A percentile compares a stretch with the other conserved stretches of the same genome.
phyloP scores from a whole-genome alignment of 2,329 filamentous ascomycete genomes.

The Pestalotiopsis sp. region DNA sequence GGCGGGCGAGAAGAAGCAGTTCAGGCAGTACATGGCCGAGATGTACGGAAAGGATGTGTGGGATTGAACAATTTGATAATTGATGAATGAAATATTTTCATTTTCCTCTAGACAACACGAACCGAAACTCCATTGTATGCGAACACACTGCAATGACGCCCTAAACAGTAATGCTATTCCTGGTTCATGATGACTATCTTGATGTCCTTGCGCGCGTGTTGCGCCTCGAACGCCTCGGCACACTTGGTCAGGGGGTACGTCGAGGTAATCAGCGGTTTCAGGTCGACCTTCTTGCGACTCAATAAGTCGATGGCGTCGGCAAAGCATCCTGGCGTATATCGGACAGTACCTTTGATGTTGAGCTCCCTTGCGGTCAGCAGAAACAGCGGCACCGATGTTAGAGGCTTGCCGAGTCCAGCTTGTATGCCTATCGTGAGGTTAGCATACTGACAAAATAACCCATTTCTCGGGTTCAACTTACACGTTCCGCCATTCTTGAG shows the following conservation, averaged over 20 bases:
- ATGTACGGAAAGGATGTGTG: neutral
- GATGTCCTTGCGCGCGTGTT: constrained; percentile 7
- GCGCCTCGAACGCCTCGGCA: constrained; percentile 5
- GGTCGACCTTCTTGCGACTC: constrained; percentile 5
- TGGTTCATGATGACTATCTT: constrained; percentile 12
- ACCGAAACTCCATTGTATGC: neutral
- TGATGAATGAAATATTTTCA: neutral
- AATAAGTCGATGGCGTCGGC: constrained; percentile 5
- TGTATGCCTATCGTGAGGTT: neutral
- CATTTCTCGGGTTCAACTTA: neutral
- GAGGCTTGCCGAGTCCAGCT: constrained; percentile 2
- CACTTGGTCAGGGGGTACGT: constrained; percentile 3
- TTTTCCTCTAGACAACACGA: neutral
- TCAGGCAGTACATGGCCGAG: constrained; percentile 3
- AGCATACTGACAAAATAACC: neutral
- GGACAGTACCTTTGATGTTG: constrained; percentile 2
- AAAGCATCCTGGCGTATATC: constrained; percentile 9
- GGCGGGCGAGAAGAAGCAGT: constrained; percentile 59
- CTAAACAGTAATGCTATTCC: neutral
- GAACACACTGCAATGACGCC: neutral
- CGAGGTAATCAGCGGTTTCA: constrained; percentile 7
- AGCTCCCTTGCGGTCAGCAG: constrained; percentile 1
- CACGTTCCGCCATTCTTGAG: constrained; percentile 6
- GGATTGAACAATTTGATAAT: neutral
- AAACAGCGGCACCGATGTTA: constrained; percentile 1